Percentiles rank a stretch among this genome's conserved stretches.
These are phyloP conservation scores for Cryptococcus sp. DNA, from an alignment of 1,284 basidiomycete species.

Conservation along the genomic window DNA sequence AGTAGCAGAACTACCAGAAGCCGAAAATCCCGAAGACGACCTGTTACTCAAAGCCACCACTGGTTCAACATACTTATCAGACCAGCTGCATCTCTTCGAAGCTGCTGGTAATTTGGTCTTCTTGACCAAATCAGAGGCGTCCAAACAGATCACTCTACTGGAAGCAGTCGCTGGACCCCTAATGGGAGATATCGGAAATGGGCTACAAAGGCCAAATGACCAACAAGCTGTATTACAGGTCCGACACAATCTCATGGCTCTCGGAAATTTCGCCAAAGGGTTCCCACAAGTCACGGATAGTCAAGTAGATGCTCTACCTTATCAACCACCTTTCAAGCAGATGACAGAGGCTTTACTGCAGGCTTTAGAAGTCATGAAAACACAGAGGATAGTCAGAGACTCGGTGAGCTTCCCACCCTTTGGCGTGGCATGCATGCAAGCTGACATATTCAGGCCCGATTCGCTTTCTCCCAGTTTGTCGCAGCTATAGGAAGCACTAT, in stretches of 20 bases:
- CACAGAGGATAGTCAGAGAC: conserved; percentile 82
- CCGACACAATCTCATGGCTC: conserved; percentile 93
- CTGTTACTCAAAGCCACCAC: conserved; percentile 71
- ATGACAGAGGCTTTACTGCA: conserved; percentile 86
- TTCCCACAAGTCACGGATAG: conserved; percentile 82
- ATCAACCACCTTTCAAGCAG: conserved; percentile 74
- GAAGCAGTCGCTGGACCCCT: conserved; percentile 77
- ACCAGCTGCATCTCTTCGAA: conserved; percentile 94
- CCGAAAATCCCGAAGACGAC: conserved; percentile 55
- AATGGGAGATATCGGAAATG: conserved; percentile 67
- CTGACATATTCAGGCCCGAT: conserved; percentile 64
- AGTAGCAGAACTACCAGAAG: conserved; percentile 46
- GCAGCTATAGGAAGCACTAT: conserved; percentile 76
- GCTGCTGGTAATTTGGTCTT: conserved; percentile 78
- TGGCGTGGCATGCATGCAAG: neutral
- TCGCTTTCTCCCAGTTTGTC: conserved; percentile 89
- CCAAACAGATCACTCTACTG: conserved; percentile 69
- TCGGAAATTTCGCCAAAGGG: conserved; percentile 93
- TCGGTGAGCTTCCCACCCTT: conserved; percentile 59
- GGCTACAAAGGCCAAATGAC: conserved; percentile 51
- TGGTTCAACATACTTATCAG: conserved; percentile 64
- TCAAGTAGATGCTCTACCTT: conserved; percentile 66
- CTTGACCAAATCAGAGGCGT: conserved; percentile 60
- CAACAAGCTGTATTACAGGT: conserved; percentile 71
- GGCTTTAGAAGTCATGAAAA: conserved; percentile 81